These are phyloP conservation scores for Rheum nobile DNA, from an alignment of 148 eudicot species.

Conservation along the genomic window DNA sequence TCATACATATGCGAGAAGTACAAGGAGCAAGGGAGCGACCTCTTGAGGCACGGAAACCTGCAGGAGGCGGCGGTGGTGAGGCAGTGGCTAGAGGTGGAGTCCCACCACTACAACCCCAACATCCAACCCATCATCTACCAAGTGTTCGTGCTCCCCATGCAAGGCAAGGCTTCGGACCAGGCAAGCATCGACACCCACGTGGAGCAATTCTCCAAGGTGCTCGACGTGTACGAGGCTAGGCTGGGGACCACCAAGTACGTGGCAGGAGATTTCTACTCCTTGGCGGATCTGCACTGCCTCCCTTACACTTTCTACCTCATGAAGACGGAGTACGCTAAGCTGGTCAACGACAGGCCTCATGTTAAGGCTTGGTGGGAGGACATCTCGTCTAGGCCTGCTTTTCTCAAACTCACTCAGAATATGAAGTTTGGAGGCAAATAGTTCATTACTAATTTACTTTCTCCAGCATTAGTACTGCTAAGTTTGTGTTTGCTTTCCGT, in stretches of 20 bases:
- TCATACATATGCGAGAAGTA: constrained; percentile 26
- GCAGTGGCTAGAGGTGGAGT: constrained; percentile 35
- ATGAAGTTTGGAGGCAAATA: constrained; percentile 14
- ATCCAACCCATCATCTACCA: constrained; percentile 23
- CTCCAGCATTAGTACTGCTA: no score
- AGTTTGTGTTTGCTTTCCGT: no score
- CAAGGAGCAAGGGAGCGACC: constrained; percentile 19
- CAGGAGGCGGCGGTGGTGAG: constrained; percentile 24
- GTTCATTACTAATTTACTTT: not conserved
- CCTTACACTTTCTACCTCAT: constrained; percentile 19
- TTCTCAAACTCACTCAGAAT: constrained; percentile 12
- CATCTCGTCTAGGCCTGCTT: constrained; percentile 24
- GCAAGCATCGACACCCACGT: constrained; percentile 16
- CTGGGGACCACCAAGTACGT: constrained; percentile 21
- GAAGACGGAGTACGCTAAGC: constrained; percentile 20
- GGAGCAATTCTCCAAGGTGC: constrained; percentile 18
- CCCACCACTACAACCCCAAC: constrained; percentile 24
- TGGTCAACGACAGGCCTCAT: constrained; percentile 20
- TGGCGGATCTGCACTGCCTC: constrained; percentile 31
- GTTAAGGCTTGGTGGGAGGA: constrained; percentile 43
- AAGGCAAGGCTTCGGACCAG: constrained; percentile 19
- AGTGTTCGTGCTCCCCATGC: constrained; percentile 12
- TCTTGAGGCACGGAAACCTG: constrained; percentile 15
- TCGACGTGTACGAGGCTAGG: constrained; percentile 22
- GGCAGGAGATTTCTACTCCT: constrained; percentile 24